Evolutionary conservation across 305 asterid species (phyloP).

Genomic region (Stenogyne calaminthoides): DNA sequence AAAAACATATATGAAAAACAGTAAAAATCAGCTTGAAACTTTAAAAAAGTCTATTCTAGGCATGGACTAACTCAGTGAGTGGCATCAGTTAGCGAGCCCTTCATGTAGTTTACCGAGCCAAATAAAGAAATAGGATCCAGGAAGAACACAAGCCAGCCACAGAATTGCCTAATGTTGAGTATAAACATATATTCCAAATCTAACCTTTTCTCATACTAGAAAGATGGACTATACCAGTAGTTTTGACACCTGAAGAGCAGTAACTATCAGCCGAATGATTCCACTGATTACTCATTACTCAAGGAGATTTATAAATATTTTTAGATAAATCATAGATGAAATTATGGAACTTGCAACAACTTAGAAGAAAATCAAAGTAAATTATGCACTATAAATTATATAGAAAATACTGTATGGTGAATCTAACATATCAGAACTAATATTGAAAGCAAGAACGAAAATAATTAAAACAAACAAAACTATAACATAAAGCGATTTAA

Average conservation of each 20-base stretch:
- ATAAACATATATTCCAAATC: not conserved
- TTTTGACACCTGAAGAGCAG: not conserved
- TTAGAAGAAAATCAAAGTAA: not conserved
- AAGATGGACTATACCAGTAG: not conserved
- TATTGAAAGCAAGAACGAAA: not conserved
- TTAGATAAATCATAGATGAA: not conserved
- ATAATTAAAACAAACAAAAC: not conserved
- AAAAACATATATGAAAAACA: no score
- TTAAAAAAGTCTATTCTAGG: no score
- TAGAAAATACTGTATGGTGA: no score
- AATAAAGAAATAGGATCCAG: no score
- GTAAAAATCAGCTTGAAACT: no score
- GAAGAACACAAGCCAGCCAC: not conserved
- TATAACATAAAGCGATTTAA: not conserved
- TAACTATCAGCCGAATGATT: not conserved
- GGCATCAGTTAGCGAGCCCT: no score
- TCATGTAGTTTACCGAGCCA: no score
- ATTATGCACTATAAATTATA: no score
- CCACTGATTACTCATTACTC: not conserved
- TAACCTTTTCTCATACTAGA: not conserved
- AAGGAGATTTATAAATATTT: not conserved
- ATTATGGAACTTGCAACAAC: no score
- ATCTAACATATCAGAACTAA: not conserved
- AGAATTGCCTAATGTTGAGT: not conserved
- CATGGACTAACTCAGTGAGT: no score